Evolutionary conservation across 2,329 filamentous ascomycete species (phyloP), one percentile per base, ranked within the genome.

Genomic region (Alternaria consortialis): DNA sequence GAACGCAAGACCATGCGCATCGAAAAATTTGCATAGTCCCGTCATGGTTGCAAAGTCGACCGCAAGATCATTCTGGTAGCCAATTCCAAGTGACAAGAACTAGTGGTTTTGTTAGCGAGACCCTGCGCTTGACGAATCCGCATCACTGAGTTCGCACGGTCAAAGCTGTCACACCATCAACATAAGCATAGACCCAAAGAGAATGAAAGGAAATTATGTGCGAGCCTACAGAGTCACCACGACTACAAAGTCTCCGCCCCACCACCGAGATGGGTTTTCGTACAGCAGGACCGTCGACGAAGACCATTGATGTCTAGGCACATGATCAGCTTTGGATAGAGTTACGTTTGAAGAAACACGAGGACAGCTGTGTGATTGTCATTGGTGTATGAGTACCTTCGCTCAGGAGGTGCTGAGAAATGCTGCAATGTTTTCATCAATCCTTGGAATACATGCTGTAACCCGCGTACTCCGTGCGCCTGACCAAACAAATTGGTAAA

Each of bases 391-490:
- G 50, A 15, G n/a, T 29, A 11, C 36, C 25, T 13, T 27, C 23
- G 36, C 7, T 36, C 34, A 15, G 12, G 25, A 52, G n/a, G 20
- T 37, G 34, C 20, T 37, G 36, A n/a, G n/a, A 40, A 25, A 52
- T 40, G 32, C 15, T 15, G 50, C 46, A 40, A 40, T 15, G 17
- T 31, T 52, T 32, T 52, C n/a, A 20, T 17, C 11, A 11, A 20
- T 23, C 13, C 23, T n/a, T 40, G 34, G 25, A 15, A 52, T 29
- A 17, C 25, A 40, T 40, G 34, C 20, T 29, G 25, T 34, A 27
- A 13, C 9, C 34, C 23, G 27, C 12, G 23, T 55, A 56, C 44
- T 56, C 43, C 29, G 43, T 43, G 37, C 52, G 52, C 43, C 52
- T 15, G 13, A 20, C n/a, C 17, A 17, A 54, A 46, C 5, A 52